Percentiles rank a stretch among this genome's conserved stretches.
Evolutionary conservation across 768 basidiomycete genomes (phyloP).

Genomic region (Boletus rubescentipes): DNA sequence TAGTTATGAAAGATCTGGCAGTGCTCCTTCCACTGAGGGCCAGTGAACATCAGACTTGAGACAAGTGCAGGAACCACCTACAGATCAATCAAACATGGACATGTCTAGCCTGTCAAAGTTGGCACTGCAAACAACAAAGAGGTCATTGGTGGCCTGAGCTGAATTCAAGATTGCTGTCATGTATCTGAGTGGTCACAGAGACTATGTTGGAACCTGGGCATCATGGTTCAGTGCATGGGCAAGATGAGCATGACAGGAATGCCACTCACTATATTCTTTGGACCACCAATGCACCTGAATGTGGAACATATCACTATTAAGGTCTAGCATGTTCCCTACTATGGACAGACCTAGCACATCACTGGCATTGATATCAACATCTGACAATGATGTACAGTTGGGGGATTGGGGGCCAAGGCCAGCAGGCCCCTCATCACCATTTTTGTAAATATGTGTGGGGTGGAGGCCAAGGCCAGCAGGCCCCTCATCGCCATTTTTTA

Average conservation of each 20-base stretch:
- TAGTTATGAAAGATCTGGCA: conserved; percentile 7
- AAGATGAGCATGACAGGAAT: not conserved
- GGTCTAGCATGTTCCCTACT: not conserved
- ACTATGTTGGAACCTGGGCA: not conserved
- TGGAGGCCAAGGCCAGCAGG: too few species aligned
- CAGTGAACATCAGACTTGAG: not conserved
- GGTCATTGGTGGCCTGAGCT: not conserved
- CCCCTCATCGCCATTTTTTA: too few species aligned
- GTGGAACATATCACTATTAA: not conserved
- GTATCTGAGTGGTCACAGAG: conserved; percentile 2
- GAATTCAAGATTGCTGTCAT: conserved; percentile 4
- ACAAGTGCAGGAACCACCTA: not conserved
- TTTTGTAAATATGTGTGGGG: too few species aligned
- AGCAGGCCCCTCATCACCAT: too few species aligned
- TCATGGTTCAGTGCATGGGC: not conserved
- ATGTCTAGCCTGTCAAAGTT: conserved; percentile 4
- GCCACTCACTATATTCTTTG: not conserved
- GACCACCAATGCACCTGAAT: not conserved
- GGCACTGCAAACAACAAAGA: conserved; percentile 1
- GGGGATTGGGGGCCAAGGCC: too few species aligned
- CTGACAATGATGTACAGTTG: too few species aligned
- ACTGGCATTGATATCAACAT: too few species aligned
- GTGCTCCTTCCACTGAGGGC: conserved; percentile 1
- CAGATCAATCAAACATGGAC: conserved; percentile 5
- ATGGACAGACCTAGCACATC: not conserved